Evolutionary conservation across 1,139 yeast species (phyloP).

Genomic region (Candida smagusa): DNA sequence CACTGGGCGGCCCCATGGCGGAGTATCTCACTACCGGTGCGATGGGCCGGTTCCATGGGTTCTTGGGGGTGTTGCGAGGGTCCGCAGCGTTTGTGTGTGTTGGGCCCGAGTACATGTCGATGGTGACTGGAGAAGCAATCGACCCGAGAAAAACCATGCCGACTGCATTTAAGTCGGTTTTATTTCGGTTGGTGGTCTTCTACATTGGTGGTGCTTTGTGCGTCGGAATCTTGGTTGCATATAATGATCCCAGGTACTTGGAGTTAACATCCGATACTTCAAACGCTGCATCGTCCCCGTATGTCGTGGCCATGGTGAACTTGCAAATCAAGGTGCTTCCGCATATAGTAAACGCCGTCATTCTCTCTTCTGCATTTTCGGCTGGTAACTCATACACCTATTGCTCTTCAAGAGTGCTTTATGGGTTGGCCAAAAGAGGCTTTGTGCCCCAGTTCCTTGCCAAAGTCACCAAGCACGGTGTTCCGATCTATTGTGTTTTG

Average conservation of each 20-base stretch:
- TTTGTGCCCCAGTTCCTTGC: slow-evolving; percentile 37
- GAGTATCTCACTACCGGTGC: slow-evolving; percentile 53
- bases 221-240: slow-evolving; percentile 39
- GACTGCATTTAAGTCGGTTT: slow-evolving; percentile 73
- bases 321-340: slow-evolving; percentile 37
- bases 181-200: slow-evolving; percentile 65
- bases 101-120: slow-evolving; percentile 81
- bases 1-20: slow-evolving; percentile 48
- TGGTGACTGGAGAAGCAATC: slow-evolving; percentile 80
- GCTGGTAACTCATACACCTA: slow-evolving; percentile 46
- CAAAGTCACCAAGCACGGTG: slow-evolving; percentile 50
- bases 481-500: slow-evolving; percentile 45
- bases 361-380: slow-evolving; percentile 37
- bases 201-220: slow-evolving; percentile 53
- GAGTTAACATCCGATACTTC: slow-evolving; percentile 18
- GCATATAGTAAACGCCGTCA: slow-evolving; percentile 37
- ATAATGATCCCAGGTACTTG: slow-evolving; percentile 36
- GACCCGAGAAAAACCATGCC: slow-evolving; percentile 79
- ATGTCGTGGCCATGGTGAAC: slow-evolving; percentile 45
- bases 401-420: slow-evolving; percentile 42
- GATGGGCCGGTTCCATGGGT: slow-evolving; percentile 70
- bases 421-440: slow-evolving; percentile 38
- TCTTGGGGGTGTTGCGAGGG: slow-evolving; percentile 53
- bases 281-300: slow-evolving; percentile 38
- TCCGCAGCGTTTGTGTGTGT: slow-evolving; percentile 70